Conservation (phyloP, 164 flowering plant genomes). For the Buxus sempervirens region DNA sequence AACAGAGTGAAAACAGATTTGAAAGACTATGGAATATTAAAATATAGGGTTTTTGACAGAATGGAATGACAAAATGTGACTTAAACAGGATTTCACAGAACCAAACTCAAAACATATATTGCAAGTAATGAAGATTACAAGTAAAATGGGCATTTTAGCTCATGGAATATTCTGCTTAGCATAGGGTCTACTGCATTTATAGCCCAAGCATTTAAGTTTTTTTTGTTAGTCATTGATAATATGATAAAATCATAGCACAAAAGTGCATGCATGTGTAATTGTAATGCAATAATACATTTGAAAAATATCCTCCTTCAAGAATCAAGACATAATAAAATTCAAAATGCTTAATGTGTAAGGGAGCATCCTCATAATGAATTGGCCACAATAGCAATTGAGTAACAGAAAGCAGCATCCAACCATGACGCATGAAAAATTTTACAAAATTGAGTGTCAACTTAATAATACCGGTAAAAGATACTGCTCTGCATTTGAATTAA, state of each 20-base stretch:
- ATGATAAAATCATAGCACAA: neutral
- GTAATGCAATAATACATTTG: neutral
- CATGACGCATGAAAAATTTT: neutral
- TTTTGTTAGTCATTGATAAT: too few relatives aligned
- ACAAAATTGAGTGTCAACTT: neutral
- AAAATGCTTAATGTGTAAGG: neutral
- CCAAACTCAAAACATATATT: neutral
- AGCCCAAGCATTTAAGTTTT: too few relatives aligned
- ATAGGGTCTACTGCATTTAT: too few relatives aligned
- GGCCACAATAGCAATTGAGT: neutral
- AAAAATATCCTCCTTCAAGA: neutral
- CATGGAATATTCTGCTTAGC: too few relatives aligned
- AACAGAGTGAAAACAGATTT: neutral
- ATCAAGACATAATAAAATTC: neutral
- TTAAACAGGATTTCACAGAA: neutral
- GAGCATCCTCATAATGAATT: neutral
- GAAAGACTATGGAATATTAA: neutral
- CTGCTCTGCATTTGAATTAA: slow-evolving; percentile 28
- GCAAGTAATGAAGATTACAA: neutral
- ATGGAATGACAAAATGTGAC: neutral
- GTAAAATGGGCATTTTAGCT: too few relatives aligned
- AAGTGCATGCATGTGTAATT: neutral
- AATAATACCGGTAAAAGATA: slow-evolving; percentile 34
- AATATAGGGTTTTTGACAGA: neutral
- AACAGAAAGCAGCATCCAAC: neutral